Base-by-base conservation (phyloP, 441 rosid species). In the Pelargonium australe region DNA sequence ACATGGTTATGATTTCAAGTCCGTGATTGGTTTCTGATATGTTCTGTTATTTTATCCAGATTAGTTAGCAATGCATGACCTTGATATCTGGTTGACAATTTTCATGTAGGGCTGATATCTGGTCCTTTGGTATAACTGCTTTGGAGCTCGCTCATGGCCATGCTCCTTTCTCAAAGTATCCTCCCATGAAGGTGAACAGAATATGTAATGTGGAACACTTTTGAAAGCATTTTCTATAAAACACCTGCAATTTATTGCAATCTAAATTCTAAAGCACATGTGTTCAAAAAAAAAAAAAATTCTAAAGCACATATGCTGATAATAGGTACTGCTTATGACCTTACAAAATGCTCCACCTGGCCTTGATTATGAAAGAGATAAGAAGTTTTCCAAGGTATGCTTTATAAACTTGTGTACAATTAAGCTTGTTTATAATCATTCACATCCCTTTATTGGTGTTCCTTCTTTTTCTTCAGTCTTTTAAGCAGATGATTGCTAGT, bases 281-380 rank as follows among this genome's bases (percentile, higher is more conserved):
- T 20, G 23, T 20, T 20, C 23, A 20, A 20, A 20, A 20, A 20
- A 20, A 20, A 20, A 20, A 20, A 20, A 20, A 20, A 20, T 20
- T 20, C 23, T 20, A 73, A 82, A 45, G 68, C 45, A 70, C 34
- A 41, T 74, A 62, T 75, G 23, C 63, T 74, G 65, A 37, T 77
- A 51, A 28, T 81, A 95, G 99, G 99, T 95, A 75, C 83, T 95
- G 77, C 96, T 95, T 60, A 95, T 95, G 99, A 95, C 99, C 68
- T 82, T 95, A 89, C 99, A 95, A 89, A 95, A 89, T 83, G 97
- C 99, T 72, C 99, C 99, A 16, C 99, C 99, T 31, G 84, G 98
- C 66, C 85, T 92, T 75, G 97, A 95, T 79, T 92, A 92, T 47
- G 98, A 95, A 80, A 85, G 98, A 76, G 98, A 95, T 72, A 86